Conservation (phyloP, 2,329 filamentous ascomycete genomes). For the Cordyceps militaris region DNA sequence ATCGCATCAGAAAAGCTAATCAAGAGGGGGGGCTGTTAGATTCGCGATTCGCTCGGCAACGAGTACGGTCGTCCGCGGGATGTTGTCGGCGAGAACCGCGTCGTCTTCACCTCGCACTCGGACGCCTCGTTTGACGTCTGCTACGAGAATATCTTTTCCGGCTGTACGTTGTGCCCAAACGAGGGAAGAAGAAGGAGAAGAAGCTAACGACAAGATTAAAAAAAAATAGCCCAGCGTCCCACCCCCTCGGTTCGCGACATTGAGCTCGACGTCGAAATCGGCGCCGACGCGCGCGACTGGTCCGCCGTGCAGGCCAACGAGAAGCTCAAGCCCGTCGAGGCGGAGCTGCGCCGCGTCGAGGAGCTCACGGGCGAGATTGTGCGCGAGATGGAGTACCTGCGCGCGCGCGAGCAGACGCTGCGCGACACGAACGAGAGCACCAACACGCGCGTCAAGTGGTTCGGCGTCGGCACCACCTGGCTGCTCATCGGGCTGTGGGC, state of each 20-base stretch:
- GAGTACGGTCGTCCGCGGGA: constrained; percentile 91
- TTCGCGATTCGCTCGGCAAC: constrained; percentile 91
- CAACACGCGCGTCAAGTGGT: constrained; percentile 98
- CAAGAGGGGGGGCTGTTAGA: constrained; percentile 45
- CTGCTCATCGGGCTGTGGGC: constrained; percentile 82
- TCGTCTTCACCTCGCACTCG: constrained; percentile 86
- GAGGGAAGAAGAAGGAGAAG: background rate
- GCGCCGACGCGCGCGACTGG: constrained; percentile 97
- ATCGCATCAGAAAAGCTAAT: background rate
- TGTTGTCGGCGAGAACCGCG: constrained; percentile 82
- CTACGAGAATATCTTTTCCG: constrained; percentile 76
- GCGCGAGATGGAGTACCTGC: constrained; percentile 91
- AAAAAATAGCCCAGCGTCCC: constrained; percentile 29
- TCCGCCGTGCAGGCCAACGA: constrained; percentile 90
- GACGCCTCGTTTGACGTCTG: constrained; percentile 95
- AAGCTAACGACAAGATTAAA: too few species aligned
- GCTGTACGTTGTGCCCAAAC: constrained; percentile 47
- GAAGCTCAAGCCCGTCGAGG: constrained; percentile 96
- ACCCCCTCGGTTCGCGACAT: constrained; percentile 59
- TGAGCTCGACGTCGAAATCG: constrained; percentile 93
- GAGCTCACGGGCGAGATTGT: constrained; percentile 87
- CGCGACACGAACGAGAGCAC: constrained; percentile 99
- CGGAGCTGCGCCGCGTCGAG: constrained; percentile 85
- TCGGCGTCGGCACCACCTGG: constrained; percentile 87
- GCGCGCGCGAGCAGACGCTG: constrained; percentile 83